phyloP scores from a whole-genome alignment of 306 rosid genomes.

The Prunus davidiana region DNA sequence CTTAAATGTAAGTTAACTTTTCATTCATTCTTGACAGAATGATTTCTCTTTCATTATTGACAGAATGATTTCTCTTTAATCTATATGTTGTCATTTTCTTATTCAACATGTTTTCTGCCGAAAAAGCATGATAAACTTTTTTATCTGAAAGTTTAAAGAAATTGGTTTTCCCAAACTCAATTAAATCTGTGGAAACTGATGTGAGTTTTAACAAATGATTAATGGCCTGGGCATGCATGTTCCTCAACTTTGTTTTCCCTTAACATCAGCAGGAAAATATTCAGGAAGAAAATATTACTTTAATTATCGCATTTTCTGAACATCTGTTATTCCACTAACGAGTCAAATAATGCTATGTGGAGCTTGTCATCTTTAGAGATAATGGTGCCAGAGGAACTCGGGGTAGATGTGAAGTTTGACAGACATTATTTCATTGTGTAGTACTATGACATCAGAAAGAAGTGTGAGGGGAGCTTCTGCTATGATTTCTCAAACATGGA shows the following conservation, averaged over 20 bases:
- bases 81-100: neutral
- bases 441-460: constrained; percentile 93
- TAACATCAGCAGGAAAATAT: neutral
- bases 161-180: neutral
- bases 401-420: constrained; percentile 30
- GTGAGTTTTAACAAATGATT: neutral
- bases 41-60: constrained; percentile 9
- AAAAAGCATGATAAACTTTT: neutral
- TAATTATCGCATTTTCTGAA: neutral
- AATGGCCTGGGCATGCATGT: neutral
- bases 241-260: neutral
- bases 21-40: constrained; percentile 1
- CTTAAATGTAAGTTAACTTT: constrained; percentile 57
- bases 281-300: neutral
- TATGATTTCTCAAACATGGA: constrained; percentile 95
- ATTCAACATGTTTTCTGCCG: neutral
- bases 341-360: too few species aligned
- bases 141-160: neutral
- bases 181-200: neutral
- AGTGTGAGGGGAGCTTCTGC: constrained; percentile 86
- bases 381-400: neutral
- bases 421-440: constrained; percentile 31
- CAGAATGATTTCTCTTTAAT: constrained; percentile 18
- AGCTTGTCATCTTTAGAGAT: neutral
- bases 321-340: neutral